These are phyloP conservation scores for Pyrenophora tritici-repentis DNA, from an alignment of 2,329 filamentous ascomycete species.

Conservation along the genomic window DNA sequence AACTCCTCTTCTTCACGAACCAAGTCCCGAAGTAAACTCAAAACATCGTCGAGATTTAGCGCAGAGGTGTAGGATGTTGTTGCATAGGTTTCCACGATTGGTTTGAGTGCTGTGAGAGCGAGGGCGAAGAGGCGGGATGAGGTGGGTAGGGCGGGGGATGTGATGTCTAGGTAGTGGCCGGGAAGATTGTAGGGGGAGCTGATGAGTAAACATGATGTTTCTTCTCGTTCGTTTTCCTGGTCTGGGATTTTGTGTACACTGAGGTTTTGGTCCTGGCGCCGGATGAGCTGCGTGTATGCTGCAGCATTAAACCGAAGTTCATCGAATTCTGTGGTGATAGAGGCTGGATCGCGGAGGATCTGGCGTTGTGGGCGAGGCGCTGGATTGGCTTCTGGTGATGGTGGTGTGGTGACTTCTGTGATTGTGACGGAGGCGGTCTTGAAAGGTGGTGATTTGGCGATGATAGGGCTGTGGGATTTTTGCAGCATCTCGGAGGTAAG, in stretches of 20 bases:
- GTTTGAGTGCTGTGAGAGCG: slow-evolving; percentile 68
- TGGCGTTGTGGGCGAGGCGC: neutral
- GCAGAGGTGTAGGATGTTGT: slow-evolving; percentile 72
- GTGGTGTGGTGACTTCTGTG: neutral
- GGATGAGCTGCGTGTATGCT: slow-evolving; percentile 33
- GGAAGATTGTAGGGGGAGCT: slow-evolving; percentile 76
- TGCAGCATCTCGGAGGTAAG: neutral
- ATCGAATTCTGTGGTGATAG: slow-evolving; percentile 41
- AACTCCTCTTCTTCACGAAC: slow-evolving; percentile 49
- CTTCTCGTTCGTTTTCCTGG: neutral
- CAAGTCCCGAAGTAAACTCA: slow-evolving; percentile 63
- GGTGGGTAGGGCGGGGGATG: slow-evolving; percentile 59
- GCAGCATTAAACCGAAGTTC: slow-evolving; percentile 42
- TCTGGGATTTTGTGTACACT: neutral
- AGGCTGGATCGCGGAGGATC: slow-evolving; percentile 27
- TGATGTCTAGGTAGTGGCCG: slow-evolving; percentile 74
- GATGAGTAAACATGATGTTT: slow-evolving; percentile 53
- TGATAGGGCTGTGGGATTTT: neutral
- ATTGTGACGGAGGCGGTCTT: neutral
- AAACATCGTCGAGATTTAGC: slow-evolving; percentile 75
- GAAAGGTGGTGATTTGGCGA: neutral
- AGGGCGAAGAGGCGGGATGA: slow-evolving; percentile 72
- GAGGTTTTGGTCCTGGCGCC: neutral
- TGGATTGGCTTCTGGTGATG: neutral
- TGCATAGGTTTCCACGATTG: slow-evolving; percentile 72